Evolutionary conservation across 805 yeast genomes (phyloP).

Genomic region (Spencermartinsiella europaea): DNA sequence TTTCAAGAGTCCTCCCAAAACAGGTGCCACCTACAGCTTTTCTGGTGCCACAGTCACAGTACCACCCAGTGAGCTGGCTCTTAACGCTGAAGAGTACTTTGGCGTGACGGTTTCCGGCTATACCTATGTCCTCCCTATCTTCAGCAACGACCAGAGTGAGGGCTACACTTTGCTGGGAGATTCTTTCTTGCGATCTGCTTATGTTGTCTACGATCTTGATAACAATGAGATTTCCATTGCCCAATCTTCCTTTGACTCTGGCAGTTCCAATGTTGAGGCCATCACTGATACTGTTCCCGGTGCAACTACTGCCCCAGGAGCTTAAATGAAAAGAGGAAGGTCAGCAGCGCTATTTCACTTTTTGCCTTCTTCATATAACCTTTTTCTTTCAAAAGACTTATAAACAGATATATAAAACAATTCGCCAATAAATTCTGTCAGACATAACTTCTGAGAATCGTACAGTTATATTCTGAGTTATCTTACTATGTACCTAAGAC

Average conservation of each 20-base stretch:
- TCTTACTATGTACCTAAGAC: no score
- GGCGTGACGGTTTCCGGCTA: constrained; percentile 9
- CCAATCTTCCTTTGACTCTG: constrained; percentile 26
- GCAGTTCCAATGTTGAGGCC: constrained; percentile 8
- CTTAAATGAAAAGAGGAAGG: no score
- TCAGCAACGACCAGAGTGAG: constrained; percentile 4
- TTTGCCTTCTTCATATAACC: no score
- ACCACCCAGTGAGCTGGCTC: constrained; percentile 21
- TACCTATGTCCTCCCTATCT: constrained; percentile 5
- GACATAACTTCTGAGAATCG: no score
- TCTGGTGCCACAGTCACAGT: constrained; percentile 21
- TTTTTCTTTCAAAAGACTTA: no score
- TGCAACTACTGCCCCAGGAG: constrained; percentile 10
- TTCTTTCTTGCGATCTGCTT: constrained; percentile 46
- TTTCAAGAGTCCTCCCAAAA: background rate
- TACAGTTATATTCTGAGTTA: no score
- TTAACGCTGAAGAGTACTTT: constrained; percentile 15
- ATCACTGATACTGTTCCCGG: constrained; percentile 15
- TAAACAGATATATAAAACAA: no score
- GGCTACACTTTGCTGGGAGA: constrained; percentile 42
- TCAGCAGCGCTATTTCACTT: no score
- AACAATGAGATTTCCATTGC: constrained; percentile 54
- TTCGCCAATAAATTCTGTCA: no score
- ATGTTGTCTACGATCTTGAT: constrained; percentile 55
- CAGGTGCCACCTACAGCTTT: constrained; percentile 15